Percentiles rank a stretch among this genome's conserved stretches.
phyloP scores from a whole-genome alignment of 495 filamentous ascomycete species.

The Amphirosellinia nigrospora region DNA sequence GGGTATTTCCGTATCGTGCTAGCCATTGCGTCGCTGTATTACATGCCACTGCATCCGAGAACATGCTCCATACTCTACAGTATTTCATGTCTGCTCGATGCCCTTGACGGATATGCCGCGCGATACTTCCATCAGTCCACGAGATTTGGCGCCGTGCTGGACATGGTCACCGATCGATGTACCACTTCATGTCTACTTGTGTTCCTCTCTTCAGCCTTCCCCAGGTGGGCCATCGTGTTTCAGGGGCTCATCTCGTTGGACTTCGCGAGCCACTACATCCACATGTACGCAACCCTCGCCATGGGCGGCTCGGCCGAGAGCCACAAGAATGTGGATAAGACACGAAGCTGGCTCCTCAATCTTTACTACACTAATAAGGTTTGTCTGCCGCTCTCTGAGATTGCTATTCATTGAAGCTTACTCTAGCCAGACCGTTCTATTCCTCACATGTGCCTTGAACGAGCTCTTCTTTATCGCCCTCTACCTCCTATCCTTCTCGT shows the following conservation, averaged over 20 bases:
- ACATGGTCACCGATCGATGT: constrained; percentile 92
- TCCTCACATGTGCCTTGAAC: constrained; percentile 87
- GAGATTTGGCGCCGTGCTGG: constrained; percentile 91
- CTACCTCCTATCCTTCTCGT: constrained; percentile 96
- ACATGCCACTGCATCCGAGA: constrained; percentile 96
- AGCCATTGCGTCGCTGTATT: constrained; percentile 91
- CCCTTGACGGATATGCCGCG: constrained; percentile 89
- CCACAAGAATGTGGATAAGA: constrained; percentile 92
- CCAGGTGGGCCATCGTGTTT: constrained; percentile 90
- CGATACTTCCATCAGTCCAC: constrained; percentile 89
- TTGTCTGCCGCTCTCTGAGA: constrained; percentile 38
- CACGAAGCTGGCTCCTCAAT: constrained; percentile 80
- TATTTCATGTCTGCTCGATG: constrained; percentile 91
- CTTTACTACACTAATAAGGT: constrained; percentile 97
- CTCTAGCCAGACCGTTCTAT: constrained; percentile 76
- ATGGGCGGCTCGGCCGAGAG: constrained; percentile 80
- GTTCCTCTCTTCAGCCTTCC: constrained; percentile 90
- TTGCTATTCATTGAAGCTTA: constrained; percentile 29
- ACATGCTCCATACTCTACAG: constrained; percentile 92
- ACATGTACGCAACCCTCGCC: constrained; percentile 91
- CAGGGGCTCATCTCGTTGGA: constrained; percentile 91
- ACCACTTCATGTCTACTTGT: constrained; percentile 93
- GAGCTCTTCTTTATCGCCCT: constrained; percentile 97
- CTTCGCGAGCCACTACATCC: constrained; percentile 95
- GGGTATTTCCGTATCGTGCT: constrained; percentile 90